Conservation (phyloP, 2,329 filamentous ascomycete species). For the Pyrenophora tritici-repentis region DNA sequence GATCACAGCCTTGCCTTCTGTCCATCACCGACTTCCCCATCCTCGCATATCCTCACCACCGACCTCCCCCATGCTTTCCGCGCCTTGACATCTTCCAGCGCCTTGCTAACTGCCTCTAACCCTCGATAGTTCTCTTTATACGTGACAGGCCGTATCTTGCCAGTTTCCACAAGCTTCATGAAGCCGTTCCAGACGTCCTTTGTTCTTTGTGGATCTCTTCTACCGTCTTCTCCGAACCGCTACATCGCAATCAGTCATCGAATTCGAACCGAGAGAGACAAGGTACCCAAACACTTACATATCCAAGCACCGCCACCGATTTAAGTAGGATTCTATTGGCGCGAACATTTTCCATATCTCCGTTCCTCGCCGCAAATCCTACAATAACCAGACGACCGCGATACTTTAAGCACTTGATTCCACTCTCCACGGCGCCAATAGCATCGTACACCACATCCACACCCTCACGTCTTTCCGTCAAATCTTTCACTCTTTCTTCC, state of each 20-base stretch:
- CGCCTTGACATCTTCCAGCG: conserved; percentile 57
- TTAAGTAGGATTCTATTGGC: conserved; percentile 33
- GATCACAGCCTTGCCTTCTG: background rate
- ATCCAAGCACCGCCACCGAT: conserved; percentile 30
- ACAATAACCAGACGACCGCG: conserved; percentile 61
- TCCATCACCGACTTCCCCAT: conserved; percentile 17
- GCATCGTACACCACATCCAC: conserved; percentile 64
- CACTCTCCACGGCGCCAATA: conserved; percentile 61
- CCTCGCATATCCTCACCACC: conserved; percentile 52
- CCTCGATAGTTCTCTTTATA: conserved; percentile 57
- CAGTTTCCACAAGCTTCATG: conserved; percentile 53
- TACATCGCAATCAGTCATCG: conserved; percentile 23
- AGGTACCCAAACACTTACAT: conserved; percentile 18
- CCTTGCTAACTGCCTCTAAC: conserved; percentile 55
- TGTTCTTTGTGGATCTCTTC: conserved; percentile 55
- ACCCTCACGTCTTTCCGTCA: conserved; percentile 55
- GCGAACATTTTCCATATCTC: conserved; percentile 54
- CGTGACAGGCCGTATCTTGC: conserved; percentile 57
- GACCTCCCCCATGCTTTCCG: conserved; percentile 63
- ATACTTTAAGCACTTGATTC: conserved; percentile 60
- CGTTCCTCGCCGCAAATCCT: conserved; percentile 62
- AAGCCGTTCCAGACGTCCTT: conserved; percentile 59
- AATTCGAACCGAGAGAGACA: background rate
- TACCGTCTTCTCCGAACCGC: conserved; percentile 62
- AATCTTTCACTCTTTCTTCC: conserved; percentile 56